phyloP scores from a whole-genome alignment of 2,329 filamentous ascomycete genomes.

The Hymenoscyphus albidus region DNA sequence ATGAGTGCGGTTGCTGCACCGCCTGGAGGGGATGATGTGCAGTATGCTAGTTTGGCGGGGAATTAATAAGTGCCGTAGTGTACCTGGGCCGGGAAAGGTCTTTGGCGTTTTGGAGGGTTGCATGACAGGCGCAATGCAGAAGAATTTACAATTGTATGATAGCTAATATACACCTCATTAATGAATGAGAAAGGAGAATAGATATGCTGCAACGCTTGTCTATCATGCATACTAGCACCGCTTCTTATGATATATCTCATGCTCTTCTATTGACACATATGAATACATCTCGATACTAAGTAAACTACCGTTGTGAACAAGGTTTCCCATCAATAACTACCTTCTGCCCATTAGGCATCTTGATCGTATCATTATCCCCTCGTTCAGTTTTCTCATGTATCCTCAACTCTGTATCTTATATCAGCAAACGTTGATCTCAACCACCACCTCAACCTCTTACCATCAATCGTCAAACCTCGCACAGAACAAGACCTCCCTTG shows the following conservation, averaged over 20 bases:
- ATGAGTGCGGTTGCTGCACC: constrained; percentile 63
- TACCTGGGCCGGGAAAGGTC: constrained; percentile 20
- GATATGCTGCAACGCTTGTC: background rate
- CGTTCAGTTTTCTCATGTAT: constrained; percentile 91
- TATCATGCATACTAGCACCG: background rate
- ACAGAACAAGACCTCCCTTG: no score
- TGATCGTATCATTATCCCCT: constrained; percentile 89
- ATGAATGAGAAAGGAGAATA: background rate
- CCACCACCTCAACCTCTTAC: background rate
- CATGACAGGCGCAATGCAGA: background rate
- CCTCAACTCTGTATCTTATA: constrained; percentile 58
- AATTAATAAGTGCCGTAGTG: constrained; percentile 52
- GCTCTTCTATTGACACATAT: background rate
- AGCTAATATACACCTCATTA: constrained; percentile 4
- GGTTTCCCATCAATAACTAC: constrained; percentile 36
- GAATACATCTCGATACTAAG: background rate
- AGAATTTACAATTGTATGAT: background rate
- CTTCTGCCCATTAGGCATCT: constrained; percentile 45
- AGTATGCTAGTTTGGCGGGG: constrained; percentile 82
- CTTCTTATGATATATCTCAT: constrained; percentile 1
- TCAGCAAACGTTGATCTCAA: no score
- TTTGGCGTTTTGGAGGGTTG: constrained; percentile 25
- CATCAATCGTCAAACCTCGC: background rate
- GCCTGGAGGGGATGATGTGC: constrained; percentile 71
- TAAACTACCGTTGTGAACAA: constrained; percentile 17